A percentile compares a stretch with the other conserved stretches of the same genome.
Conservation (phyloP, 2,329 filamentous ascomycete genomes). For the Fusarium sacchari region DNA sequence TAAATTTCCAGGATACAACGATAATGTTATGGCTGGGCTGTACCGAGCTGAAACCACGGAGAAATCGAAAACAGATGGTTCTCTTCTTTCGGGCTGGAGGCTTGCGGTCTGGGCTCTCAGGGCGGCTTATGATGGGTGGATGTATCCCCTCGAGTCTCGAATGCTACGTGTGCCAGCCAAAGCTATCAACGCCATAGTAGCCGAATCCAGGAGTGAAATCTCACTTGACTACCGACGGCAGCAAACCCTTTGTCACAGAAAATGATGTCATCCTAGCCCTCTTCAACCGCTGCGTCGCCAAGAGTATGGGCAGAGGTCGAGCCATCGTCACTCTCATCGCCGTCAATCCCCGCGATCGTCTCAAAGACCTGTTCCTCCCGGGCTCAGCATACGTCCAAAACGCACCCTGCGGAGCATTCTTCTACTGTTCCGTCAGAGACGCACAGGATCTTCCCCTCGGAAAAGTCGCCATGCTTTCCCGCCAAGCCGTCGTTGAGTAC, state of each 20-base stretch:
- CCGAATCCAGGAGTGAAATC: not conserved
- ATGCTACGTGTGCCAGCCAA: not conserved
- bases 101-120: not conserved
- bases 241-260: not conserved
- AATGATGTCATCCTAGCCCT: not conserved
- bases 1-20: not conserved
- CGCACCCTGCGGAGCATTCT: not conserved
- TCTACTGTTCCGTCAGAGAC: not conserved
- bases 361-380: not conserved
- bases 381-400: not conserved
- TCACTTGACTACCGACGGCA: not conserved
- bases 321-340: not conserved
- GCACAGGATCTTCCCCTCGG: not conserved
- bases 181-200: not conserved
- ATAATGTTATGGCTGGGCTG: not conserved
- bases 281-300: not conserved
- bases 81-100: not conserved
- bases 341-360: not conserved
- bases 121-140: not conserved
- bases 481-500: not conserved
- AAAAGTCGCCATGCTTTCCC: not conserved
- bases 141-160: not conserved
- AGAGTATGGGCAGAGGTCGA: not conserved
- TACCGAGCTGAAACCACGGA: not conserved
- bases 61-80: rapidly evolving